phyloP scores from a whole-genome alignment of 2,329 filamentous ascomycete species.

The Apiospora phragmitis region DNA sequence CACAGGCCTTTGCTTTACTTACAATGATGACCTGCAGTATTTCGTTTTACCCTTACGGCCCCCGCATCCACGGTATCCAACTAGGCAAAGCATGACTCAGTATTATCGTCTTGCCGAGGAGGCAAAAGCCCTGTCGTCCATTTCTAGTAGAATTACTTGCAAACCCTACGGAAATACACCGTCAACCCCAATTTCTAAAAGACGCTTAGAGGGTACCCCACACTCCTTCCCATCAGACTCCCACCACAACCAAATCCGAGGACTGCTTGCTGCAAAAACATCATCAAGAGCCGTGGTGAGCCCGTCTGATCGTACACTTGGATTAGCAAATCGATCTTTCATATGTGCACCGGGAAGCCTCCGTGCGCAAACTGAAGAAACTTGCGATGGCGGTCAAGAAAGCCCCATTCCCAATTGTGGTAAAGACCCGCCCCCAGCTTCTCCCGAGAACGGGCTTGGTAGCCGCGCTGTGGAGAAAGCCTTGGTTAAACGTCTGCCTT shows the following conservation, averaged over 20 bases:
- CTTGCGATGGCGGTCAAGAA: neutral
- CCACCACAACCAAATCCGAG: neutral
- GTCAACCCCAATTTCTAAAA: neutral
- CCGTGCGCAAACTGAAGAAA: no score
- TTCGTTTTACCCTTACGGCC: neutral
- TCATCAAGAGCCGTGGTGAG: neutral
- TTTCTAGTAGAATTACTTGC: neutral
- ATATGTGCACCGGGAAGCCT: neutral
- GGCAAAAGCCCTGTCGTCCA: neutral
- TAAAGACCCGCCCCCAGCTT: neutral
- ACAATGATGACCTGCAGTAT: no score
- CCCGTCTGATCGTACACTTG: neutral
- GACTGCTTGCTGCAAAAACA: neutral
- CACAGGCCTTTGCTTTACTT: no score
- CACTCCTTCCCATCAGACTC: neutral
- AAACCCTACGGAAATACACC: neutral
- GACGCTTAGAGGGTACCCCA: neutral
- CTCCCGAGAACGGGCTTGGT: neutral
- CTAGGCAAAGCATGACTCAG: neutral
- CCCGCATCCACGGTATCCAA: neutral
- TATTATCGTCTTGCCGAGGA: neutral
- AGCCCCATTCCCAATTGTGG: neutral
- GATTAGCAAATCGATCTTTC: neutral
- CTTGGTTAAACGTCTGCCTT: no score
- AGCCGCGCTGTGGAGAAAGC: no score